Evolutionary conservation across 768 basidiomycete species (phyloP).

Genomic region (Lactarius quietus): DNA sequence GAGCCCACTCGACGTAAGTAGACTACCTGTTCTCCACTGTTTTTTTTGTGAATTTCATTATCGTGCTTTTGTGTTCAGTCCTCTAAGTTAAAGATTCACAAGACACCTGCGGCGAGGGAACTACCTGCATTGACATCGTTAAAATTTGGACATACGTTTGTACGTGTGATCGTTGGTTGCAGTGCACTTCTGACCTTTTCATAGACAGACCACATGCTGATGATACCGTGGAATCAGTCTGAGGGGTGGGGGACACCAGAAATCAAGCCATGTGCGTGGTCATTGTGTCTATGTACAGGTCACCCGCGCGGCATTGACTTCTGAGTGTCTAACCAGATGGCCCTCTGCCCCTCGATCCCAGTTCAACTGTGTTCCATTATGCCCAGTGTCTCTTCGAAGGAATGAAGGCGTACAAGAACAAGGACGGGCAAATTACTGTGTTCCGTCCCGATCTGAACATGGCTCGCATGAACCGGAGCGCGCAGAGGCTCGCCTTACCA

Average conservation of each 20-base stretch:
- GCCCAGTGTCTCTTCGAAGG: slow-evolving; percentile 50
- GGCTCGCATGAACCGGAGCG: slow-evolving; percentile 47
- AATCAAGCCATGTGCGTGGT: slow-evolving; percentile 42
- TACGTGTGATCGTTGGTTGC: neutral
- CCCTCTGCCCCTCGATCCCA: slow-evolving; percentile 47
- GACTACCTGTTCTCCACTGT: neutral
- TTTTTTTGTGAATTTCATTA: neutral
- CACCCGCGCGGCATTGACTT: neutral
- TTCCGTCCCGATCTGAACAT: slow-evolving; percentile 56
- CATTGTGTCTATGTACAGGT: neutral
- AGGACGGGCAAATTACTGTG: slow-evolving; percentile 41
- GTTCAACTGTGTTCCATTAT: slow-evolving; percentile 52
- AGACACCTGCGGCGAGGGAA: slow-evolving; percentile 16
- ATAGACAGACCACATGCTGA: slow-evolving; percentile 40
- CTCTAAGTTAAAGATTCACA: slow-evolving; percentile 13
- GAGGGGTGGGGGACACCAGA: slow-evolving; percentile 45
- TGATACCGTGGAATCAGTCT: slow-evolving; percentile 38
- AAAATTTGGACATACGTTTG: slow-evolving; percentile 26
- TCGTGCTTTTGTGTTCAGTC: slow-evolving; percentile 8
- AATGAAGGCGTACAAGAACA: slow-evolving; percentile 48
- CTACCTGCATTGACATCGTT: slow-evolving; percentile 16
- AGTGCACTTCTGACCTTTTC: neutral
- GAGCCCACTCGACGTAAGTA: slow-evolving; percentile 17
- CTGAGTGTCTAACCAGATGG: slow-evolving; percentile 34
- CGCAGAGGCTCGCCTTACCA: slow-evolving; percentile 38